Base-by-base conservation (phyloP, 1,284 basidiomycete genomes). In the Apiotrichum porosum region DNA sequence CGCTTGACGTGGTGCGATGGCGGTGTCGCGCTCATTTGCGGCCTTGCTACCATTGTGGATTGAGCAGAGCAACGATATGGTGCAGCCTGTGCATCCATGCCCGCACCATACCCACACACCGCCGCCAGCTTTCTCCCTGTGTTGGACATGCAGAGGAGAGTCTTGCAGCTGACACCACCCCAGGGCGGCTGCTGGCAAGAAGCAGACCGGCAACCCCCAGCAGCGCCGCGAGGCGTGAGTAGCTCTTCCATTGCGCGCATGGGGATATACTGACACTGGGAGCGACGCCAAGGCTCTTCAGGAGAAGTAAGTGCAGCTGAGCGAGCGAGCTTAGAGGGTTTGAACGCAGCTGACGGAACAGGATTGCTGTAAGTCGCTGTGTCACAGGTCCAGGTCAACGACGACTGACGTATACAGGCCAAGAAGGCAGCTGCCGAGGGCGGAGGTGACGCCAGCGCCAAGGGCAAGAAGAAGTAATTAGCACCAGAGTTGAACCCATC, bases 201-300 rank as follows among this genome's bases (percentile, higher is more conserved):
- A 58, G 48, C 47, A 52, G 48, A 22, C 47, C 2, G 50, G 50
- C 44, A 47, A 52, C 37, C 51, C 49, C 9, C 26, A 21, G 17
- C 37, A 35, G 39, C 44, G 52, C 17, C 39, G 39, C 42, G 48
- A 52, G 43, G 51, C 47, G 26, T 28, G 26, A 28, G 26, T 28
- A 28, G 26, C 26, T 12, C 26, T 6, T 6, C 26, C 26, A 6
- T 12, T 28, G 26, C 26, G 6, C 26, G 8, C 26, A 12, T 6
- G 6, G 12, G 12, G 26, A 6, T 12, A 12, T 28, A 28, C 26
- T 28, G 26, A 28, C 26, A 12, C 26, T 6, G 26, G 8, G 26
- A 28, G 26, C 19, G 54, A 61, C 39, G 54, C 54, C 31, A 55
- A 56, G 40, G 59, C 59, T 3, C 37, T 61, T 6, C 44, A 51